Evolutionary conservation across 495 filamentous ascomycete genomes (phyloP).

Genomic region (Tuber umbilicatum): DNA sequence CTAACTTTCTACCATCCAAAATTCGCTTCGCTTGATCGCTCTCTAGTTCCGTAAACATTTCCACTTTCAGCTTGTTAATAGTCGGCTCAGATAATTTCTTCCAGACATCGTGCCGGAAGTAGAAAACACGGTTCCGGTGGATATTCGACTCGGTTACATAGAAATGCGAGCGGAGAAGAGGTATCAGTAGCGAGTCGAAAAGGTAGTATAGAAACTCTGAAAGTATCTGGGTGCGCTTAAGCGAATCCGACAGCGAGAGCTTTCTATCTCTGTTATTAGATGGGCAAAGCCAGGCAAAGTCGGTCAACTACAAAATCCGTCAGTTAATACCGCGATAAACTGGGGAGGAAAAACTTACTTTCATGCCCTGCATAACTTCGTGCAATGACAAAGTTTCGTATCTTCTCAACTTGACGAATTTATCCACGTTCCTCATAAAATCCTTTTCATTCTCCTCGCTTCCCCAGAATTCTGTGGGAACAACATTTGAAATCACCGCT

Average conservation of each 20-base stretch:
- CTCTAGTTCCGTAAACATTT: slow-evolving; percentile 75
- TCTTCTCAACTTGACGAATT: slow-evolving; percentile 67
- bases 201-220: slow-evolving; percentile 84
- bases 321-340: background rate
- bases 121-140: slow-evolving; percentile 78
- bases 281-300: slow-evolving; percentile 66
- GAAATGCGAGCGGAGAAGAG: slow-evolving; percentile 78
- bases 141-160: slow-evolving; percentile 86
- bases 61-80: slow-evolving; percentile 58
- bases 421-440: slow-evolving; percentile 62
- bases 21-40: slow-evolving; percentile 52
- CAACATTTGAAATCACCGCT: slow-evolving; percentile 63
- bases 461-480: slow-evolving; percentile 67
- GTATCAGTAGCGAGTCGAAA: slow-evolving; percentile 85
- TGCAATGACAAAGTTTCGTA: slow-evolving; percentile 78
- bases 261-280: slow-evolving; percentile 47
- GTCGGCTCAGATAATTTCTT: slow-evolving; percentile 65
- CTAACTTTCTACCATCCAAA: slow-evolving; percentile 57
- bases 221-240: slow-evolving; percentile 73
- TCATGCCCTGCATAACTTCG: slow-evolving; percentile 66
- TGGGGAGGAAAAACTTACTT: slow-evolving; percentile 49
- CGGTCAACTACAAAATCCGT: slow-evolving; percentile 49
- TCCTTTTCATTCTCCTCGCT: slow-evolving; percentile 54
- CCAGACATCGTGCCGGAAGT: slow-evolving; percentile 94
- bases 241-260: slow-evolving; percentile 61